Evolutionary conservation across 805 yeast genomes (phyloP), one percentile per base, ranked within the genome.

Genomic region (Candida suzukii): DNA sequence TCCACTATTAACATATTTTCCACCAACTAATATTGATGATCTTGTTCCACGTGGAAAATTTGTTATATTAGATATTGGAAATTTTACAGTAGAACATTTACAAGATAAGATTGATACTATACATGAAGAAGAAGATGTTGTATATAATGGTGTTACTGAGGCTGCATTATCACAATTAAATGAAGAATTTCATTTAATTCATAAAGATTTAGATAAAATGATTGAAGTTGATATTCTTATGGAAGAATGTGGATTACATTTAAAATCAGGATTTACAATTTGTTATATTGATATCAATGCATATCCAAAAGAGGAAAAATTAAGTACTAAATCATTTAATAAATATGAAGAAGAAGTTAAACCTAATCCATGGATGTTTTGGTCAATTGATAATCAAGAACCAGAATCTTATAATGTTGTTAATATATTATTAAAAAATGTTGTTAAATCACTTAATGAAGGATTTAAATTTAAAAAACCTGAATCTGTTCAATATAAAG

Each of bases 11-110:
- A 64, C 68, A 1, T 76, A 70, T 43, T 76, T 70, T 49, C 80
- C 83, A 1, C 79, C 84, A 0, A 64, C 74, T 0, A 72, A 74
- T 47, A 72, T 80, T 35, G 70, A 70, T 39, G 83, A 78, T 12
- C 63, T 80, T 20, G 58, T 77, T n/a, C 83, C 83, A 1, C 68
- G 66, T 40, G 63, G 68, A 22, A 70, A 68, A 44, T 67, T 75
- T 49, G 67, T 75, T 21, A 58, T 78, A 20, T 52, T 78, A 29
- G 70, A 74, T 46, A 49, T 78, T 22, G 83, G 82, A 0, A 66
- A 64, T 36, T 75, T 80, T 47, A 44, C 42, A 2, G 56, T 74
- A 1, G n/a, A 20, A 3, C 20, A 28, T 24, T 7, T 10, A 13
- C 9, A 26, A 13, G 29, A 26, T 26, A 35, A 17, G 28, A 18